A percentile compares a stretch with the other conserved stretches of the same genome.
These are phyloP conservation scores for Aegilops sharonensis DNA, from an alignment of 176 grass and related monocot species.

Conservation along the genomic window DNA sequence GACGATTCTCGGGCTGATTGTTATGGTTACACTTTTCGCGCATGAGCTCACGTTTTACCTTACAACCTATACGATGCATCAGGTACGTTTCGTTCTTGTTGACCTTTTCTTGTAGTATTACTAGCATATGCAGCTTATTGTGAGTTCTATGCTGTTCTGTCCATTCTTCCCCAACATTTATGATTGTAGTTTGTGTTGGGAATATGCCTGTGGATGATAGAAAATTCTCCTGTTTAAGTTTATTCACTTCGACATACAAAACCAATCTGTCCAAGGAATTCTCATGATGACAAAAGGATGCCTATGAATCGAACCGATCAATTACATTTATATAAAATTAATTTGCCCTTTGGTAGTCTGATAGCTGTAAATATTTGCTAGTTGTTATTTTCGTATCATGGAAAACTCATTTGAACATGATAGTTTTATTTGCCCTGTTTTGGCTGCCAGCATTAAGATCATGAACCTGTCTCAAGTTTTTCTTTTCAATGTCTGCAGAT, in stretches of 20 bases:
- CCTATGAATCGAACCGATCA: neutral
- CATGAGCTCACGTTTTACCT: slow-evolving; percentile 94
- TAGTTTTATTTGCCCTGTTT: neutral
- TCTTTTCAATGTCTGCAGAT: slow-evolving; percentile 50
- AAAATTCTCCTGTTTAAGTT: neutral
- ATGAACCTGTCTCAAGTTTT: neutral
- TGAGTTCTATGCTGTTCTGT: neutral
- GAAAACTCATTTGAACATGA: neutral
- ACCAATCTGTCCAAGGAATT: neutral
- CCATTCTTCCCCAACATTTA: neutral
- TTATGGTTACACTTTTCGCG: slow-evolving; percentile 83
- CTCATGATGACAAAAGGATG: neutral
- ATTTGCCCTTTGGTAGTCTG: neutral
- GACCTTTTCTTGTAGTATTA: neutral
- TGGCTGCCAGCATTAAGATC: slow-evolving; percentile 1
- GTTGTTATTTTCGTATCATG: neutral
- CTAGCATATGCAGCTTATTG: neutral
- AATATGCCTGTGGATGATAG: neutral
- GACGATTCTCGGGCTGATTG: slow-evolving; percentile 73
- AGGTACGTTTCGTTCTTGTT: slow-evolving; percentile 41
- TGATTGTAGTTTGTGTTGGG: neutral
- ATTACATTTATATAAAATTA: neutral
- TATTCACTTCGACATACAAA: neutral
- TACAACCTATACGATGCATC: slow-evolving; percentile 81
- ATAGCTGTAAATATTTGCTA: neutral